Evolutionary conservation across 495 filamentous ascomycete genomes (phyloP), one percentile per base, ranked within the genome.

Genomic region (Penicillium waksmanii): DNA sequence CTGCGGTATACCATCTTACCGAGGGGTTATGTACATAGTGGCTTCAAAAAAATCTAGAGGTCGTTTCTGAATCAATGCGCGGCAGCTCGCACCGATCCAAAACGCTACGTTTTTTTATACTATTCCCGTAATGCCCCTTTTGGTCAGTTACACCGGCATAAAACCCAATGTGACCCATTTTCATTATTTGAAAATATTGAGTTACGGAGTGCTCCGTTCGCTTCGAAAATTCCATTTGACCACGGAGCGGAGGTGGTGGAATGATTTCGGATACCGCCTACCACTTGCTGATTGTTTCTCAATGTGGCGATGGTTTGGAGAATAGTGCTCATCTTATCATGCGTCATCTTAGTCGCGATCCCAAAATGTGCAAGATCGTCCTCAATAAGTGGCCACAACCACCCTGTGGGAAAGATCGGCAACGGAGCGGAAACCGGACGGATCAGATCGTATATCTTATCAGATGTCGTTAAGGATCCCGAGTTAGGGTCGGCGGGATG

Each of bases 381-480:
- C 17, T 19, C 15, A 19, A n/a, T 44, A 9, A n/a, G n/a, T 44
- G 4, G 17, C 40, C n/a, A 43, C 42, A 18, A 18, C 17, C 17
- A 17, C n/a, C n/a, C n/a, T n/a, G n/a, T n/a, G 15, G 42, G 42
- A n/a, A 44, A 19, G 42, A 44, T 44, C 42, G 17, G 8, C 42
- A 17, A 3, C n/a, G 17, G 13, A 19, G 42, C 42, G 42, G 36
- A 43, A 13, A 7, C 15, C n/a, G 42, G n/a, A n/a, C n/a, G 42
- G n/a, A 44, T 5, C 42, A 44, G 42, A 44, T 44, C 42, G 42
- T 44, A 44, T 44, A 44, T 44, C 42, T 44, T 44, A 44, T 44
- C 42, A 44, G 42, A 44, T 44, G 42, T 44, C 17, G 15, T 44
- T 5, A 12, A 10, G 8, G 42, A 8, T 3, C 27, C 2, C n/a